These are phyloP conservation scores for Pharus latifolius DNA, from an alignment of 176 grass and related monocot species.

Conservation along the genomic window DNA sequence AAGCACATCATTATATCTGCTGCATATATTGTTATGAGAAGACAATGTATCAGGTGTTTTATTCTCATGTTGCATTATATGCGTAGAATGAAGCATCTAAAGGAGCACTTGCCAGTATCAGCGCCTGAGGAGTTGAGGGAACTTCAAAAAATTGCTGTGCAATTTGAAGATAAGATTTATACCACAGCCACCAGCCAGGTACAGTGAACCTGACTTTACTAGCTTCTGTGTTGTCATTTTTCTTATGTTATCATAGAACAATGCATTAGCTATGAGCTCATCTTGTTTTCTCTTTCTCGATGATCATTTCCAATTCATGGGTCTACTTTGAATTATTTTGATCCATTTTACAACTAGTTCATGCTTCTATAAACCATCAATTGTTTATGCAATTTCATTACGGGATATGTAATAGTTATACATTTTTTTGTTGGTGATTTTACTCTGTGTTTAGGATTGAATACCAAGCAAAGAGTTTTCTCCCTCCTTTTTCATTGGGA, in stretches of 20 bases:
- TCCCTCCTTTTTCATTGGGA: neutral
- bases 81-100: conserved; percentile 69
- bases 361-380: conserved; percentile 1
- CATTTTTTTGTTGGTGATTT: neutral
- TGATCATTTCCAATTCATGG: neutral
- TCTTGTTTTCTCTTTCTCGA: neutral
- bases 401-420: neutral
- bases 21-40: no score
- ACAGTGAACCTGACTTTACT: neutral
- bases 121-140: conserved; percentile 56
- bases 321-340: neutral
- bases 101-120: conserved; percentile 54
- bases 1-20: no score
- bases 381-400: no score
- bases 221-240: neutral
- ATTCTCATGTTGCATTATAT: neutral
- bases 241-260: neutral
- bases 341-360: neutral
- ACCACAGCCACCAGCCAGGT: conserved; percentile 52
- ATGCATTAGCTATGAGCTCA: neutral
- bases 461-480: neutral
- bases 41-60: neutral
- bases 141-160: conserved; percentile 58
- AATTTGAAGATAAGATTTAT: conserved; percentile 77
- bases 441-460: neutral